Conservation (phyloP, 2,329 filamentous ascomycete species). For the Didymella segeticola region DNA sequence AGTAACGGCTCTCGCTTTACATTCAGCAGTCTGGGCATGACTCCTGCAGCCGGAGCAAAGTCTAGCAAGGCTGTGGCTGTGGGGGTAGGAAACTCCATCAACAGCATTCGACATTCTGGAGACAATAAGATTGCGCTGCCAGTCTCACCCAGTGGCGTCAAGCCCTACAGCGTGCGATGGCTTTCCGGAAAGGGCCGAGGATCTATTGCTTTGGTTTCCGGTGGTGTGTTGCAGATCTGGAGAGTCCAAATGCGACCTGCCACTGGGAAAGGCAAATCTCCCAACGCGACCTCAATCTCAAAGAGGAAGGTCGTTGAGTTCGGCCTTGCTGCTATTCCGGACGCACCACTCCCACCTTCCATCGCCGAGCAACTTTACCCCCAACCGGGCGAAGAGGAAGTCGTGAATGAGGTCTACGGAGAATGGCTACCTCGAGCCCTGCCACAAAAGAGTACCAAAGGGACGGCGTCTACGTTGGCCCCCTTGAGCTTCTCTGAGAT, state of each 20-base stretch:
- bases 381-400: constrained; percentile 35
- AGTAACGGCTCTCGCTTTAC: constrained; percentile 44
- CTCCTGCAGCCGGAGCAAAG: constrained; percentile 61
- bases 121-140: constrained; percentile 78
- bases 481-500: constrained; percentile 76
- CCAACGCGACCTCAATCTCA: constrained; percentile 54
- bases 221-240: constrained; percentile 71
- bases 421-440: constrained; percentile 46
- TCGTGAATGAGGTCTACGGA: constrained; percentile 35
- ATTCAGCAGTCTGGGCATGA: constrained; percentile 48
- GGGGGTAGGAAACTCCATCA: constrained; percentile 76
- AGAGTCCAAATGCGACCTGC: constrained; percentile 61
- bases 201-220: constrained; percentile 69
- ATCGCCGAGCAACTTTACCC: constrained; percentile 40
- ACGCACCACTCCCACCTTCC: constrained; percentile 54
- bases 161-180: constrained; percentile 69
- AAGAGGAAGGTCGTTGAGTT: constrained; percentile 71
- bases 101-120: constrained; percentile 73
- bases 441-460: constrained; percentile 34
- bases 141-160: constrained; percentile 59
- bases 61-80: constrained; percentile 75
- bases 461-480: constrained; percentile 52
- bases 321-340: constrained; percentile 68
- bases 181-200: constrained; percentile 68
- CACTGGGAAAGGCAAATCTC: constrained; percentile 43